Evolutionary conservation across 805 yeast genomes (phyloP), one percentile per base, ranked within the genome.

Genomic region (Starmerella gropengiesseri): DNA sequence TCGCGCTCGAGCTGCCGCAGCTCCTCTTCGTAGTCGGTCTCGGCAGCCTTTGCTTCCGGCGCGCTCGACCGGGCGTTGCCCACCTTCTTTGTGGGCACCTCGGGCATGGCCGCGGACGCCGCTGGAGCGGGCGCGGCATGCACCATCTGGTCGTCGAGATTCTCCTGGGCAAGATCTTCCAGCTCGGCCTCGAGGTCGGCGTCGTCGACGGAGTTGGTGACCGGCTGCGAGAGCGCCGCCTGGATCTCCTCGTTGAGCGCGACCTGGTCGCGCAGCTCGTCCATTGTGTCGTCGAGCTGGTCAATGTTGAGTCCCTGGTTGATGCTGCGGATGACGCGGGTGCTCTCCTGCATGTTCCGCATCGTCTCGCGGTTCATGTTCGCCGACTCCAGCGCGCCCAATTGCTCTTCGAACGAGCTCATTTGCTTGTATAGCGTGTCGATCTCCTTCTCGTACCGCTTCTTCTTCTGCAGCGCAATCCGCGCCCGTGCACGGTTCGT

Each of bases 331-430:
- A 91, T 85, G 31, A 97, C 97, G 59, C 74, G 73, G 5, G 98
- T 94, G 47, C 97, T 97, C 62, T 85, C 94, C 64, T 89, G 81
- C 97, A 91, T 91, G 41, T 94, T 95, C 72, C 85, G 85, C 95
- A 91, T 83, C 25, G 98, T 91, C 66, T 91, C 98, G 64, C 84
- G 70, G 69, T 91, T 91, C 77, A 91, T 75, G 67, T 89, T 89
- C 40, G 98, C 98, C 40, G 81, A 75, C 65, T 91, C 98, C 46
- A 91, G 83, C 16, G 97, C 83, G 48, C 76, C 76, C 55, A 89
- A 70, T 65, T 91, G 95, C 39, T 84, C 77, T 63, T 89, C 96
- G 49, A 91, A 67, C 5, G 94, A 79, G 49, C 84, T 93, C 44
- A 91, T 77, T 64, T 87, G 96, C 49, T 81, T 78, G 58, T 83